Evolutionary conservation across 1,284 basidiomycete genomes (phyloP).

Genomic region (Rhodotorula sp.): DNA sequence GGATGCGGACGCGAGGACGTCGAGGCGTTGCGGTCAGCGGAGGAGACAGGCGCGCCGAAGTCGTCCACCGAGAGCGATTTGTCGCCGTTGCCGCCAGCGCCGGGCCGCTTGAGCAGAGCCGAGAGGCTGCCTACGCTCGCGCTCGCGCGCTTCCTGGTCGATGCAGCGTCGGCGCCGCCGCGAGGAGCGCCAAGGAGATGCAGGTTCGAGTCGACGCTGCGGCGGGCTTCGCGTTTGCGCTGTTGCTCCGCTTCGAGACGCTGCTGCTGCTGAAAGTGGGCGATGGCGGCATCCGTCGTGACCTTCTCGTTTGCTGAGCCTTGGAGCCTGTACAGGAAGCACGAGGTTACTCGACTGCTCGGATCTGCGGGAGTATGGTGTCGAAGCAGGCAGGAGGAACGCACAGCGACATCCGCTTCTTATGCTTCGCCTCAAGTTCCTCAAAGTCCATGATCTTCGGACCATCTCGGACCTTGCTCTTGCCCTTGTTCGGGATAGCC

Average conservation of each 20-base stretch:
- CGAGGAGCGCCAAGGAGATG: conserved; percentile 2
- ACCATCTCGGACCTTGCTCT: neutral
- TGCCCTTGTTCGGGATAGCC: neutral
- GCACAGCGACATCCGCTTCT: conserved; percentile 31
- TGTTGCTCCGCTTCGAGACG: conserved; percentile 16
- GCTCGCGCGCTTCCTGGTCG: neutral
- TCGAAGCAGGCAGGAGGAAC: neutral
- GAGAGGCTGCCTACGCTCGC: conserved; percentile 14
- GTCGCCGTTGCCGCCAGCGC: neutral
- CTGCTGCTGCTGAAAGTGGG: conserved; percentile 13
- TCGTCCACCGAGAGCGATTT: neutral
- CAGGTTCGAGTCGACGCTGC: neutral
- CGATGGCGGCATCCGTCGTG: conserved; percentile 12
- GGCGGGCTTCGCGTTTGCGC: conserved; percentile 13
- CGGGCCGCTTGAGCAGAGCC: conserved; percentile 7
- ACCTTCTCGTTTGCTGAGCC: conserved; percentile 20
- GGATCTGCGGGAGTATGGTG: neutral
- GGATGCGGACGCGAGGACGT: neutral
- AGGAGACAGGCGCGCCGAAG: neutral
- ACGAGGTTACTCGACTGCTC: neutral
- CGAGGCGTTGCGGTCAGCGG: neutral
- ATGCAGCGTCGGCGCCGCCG: too few species aligned
- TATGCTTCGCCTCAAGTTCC: conserved; percentile 33
- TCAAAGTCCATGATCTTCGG: conserved; percentile 32
- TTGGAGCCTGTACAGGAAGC: conserved; percentile 21